Evolutionary conservation across 192 early-diverging fungal species (phyloP), one percentile per base, ranked within the genome.

Genomic region (Coemansia sp.): DNA sequence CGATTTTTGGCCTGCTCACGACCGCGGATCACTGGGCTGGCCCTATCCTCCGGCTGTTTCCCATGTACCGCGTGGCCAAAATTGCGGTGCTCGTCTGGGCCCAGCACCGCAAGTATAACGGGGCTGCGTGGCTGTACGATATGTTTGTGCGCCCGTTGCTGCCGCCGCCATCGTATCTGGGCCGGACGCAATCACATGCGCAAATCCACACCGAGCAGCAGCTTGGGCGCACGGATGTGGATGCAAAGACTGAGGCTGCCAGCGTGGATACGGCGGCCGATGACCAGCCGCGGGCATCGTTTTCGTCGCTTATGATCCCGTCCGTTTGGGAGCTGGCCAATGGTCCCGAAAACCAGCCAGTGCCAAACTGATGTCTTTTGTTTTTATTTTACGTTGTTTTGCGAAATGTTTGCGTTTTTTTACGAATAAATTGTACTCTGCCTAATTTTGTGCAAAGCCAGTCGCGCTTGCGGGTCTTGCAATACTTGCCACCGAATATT

Each of bases 1-100:
- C 74, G 21, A 71, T 77, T 33, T 77, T 70, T 29, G 74, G 74
- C 32, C 59, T 71, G 12, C 60, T 77, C 18, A 77, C 74, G 29
- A 77, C 74, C 0, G 74, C 74, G 2, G 74, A 77, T 54, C 74
- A 77, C 57, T 77, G 74, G 74, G 74, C 73, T 0, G 73, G 73
- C 4, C 64, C 73, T 10, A 70, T 77, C 45, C 54, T 77, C 46
- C 59, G 64, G 10, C 59, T 77, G 45, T 77, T 77, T n/a, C 73
- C 73, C 10, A 63, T 77, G 67, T 77, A 77, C 42, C 64, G 73
- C 30, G 19, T 71, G 12, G 73, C 68, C 21, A 77, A 77, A 52
- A 67, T 77, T 24, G 73, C 60, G 8, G 57, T 77, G 22, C 64
- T 77, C 32, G 43, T 77, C 2, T 77, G 74, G 74, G 74, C 74